phyloP scores from a whole-genome alignment of 192 early-diverging fungal species.

The Coemansia sp. region DNA sequence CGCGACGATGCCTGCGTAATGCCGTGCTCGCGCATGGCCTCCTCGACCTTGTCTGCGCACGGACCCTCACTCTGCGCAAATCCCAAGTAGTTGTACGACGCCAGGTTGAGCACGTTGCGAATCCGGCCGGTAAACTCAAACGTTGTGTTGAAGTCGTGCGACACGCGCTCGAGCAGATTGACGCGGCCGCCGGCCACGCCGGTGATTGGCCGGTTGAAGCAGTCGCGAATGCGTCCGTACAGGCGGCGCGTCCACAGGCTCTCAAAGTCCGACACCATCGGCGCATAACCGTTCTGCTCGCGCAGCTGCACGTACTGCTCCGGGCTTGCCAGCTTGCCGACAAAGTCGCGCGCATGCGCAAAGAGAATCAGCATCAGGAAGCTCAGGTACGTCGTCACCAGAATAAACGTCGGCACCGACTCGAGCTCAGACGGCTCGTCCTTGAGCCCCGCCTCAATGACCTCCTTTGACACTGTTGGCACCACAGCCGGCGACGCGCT shows the following conservation, averaged over 20 bases:
- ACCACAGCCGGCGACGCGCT: conserved; percentile 8
- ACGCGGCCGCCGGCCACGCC: conserved; percentile 87
- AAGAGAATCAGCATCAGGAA: conserved; percentile 92
- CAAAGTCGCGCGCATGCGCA: conserved; percentile 91
- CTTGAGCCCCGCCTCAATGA: neutral
- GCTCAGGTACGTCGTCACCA: conserved; percentile 92
- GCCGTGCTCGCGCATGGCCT: conserved; percentile 70
- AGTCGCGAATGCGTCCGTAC: conserved; percentile 85
- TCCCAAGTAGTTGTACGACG: conserved; percentile 97
- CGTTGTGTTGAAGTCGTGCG: conserved; percentile 78
- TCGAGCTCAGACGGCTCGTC: conserved; percentile 21
- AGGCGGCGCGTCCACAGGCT: conserved; percentile 92
- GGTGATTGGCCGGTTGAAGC: conserved; percentile 92
- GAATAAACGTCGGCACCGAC: conserved; percentile 71
- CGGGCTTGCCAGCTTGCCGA: conserved; percentile 75
- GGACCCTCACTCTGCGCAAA: conserved; percentile 92
- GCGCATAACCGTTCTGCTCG: conserved; percentile 80
- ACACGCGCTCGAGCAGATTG: conserved; percentile 81
- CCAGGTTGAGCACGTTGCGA: conserved; percentile 83
- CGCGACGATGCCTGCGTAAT: conserved; percentile 66
- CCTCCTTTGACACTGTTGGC: conserved; percentile 4
- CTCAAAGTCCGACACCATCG: conserved; percentile 94
- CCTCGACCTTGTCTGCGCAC: conserved; percentile 92
- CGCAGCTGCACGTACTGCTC: conserved; percentile 72
- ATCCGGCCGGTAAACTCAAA: conserved; percentile 82